phyloP scores from a whole-genome alignment of 345 rosid species.

The Eucalyptus albens region DNA sequence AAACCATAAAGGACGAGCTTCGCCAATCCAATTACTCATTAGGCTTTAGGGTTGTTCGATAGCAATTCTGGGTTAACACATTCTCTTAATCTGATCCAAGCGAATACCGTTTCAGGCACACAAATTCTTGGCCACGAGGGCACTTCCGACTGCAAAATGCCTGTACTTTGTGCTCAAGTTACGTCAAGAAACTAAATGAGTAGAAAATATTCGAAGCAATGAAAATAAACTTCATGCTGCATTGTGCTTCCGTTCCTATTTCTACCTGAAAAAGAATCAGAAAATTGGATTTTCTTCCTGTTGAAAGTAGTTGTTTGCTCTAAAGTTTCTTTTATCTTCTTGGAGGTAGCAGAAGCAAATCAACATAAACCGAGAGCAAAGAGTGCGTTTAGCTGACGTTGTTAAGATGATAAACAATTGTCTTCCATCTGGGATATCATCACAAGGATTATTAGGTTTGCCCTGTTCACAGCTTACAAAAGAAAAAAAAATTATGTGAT shows the following conservation, averaged over 20 bases:
- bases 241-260: neutral
- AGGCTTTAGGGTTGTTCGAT: neutral
- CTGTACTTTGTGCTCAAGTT: neutral
- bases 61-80: neutral
- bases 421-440: neutral
- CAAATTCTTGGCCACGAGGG: neutral
- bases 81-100: neutral
- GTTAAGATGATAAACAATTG: neutral
- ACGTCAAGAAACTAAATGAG: neutral
- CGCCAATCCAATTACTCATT: neutral
- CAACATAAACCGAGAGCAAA: neutral
- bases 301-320: neutral
- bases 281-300: neutral
- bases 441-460: neutral
- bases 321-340: neutral
- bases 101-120: neutral
- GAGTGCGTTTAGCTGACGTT: neutral
- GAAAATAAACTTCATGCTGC: neutral
- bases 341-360: neutral
- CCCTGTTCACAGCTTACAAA: neutral
- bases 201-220: neutral
- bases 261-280: neutral
- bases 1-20: neutral
- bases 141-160: neutral
- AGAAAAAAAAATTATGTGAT: neutral